Base-by-base conservation (phyloP, 73 alveolate species). In the Tetrahymena borealis region DNA sequence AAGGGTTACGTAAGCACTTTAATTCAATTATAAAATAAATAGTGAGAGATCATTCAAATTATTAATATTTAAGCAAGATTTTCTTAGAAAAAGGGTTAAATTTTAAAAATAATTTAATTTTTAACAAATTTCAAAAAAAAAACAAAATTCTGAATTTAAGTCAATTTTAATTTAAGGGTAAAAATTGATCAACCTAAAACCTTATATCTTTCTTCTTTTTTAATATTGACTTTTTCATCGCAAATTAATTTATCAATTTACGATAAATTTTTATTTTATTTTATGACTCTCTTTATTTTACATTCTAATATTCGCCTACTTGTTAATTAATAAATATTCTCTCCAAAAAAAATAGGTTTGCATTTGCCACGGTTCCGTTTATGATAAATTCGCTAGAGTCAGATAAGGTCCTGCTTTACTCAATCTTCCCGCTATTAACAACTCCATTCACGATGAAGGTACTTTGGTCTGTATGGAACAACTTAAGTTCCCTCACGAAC, bases 341-440 rank as follows among this genome's bases (percentile, higher is more conserved):
- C 28, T 60, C 28, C 0, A 60, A 60, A 2, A 24, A 24, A 98
- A 98, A 39, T 96, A 98, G 99, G 98, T 97, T 15, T 97, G 99
- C 95, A 94, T 97, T 91, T 97, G 99, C 96, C 99, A 97, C 94
- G 99, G 99, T 91, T 96, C 98, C 40, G 98, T 97, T 43, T 97
- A 95, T 85, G 99, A 97, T 90, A 97, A 97, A 91, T 97, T 94
- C 97, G 99, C 98, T 28, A 94, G 99, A 95, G 99, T 97, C 41
- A 95, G 98, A 96, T 95, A 96, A 91, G 99, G 99, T 18, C 99
- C 99, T 33, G 99, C 99, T 38, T 96, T 96, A 90, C 95, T 91
- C 92, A 97, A 97, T 93, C 94, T 97, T 60, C 98, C 98, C 79
- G 95, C 95, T 78, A 97, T 96, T 90, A 97, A 97, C 94, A 97